Evolutionary conservation across 2,329 filamentous ascomycete species (phyloP).

Genomic region (Aspergillus costaricaensis): DNA sequence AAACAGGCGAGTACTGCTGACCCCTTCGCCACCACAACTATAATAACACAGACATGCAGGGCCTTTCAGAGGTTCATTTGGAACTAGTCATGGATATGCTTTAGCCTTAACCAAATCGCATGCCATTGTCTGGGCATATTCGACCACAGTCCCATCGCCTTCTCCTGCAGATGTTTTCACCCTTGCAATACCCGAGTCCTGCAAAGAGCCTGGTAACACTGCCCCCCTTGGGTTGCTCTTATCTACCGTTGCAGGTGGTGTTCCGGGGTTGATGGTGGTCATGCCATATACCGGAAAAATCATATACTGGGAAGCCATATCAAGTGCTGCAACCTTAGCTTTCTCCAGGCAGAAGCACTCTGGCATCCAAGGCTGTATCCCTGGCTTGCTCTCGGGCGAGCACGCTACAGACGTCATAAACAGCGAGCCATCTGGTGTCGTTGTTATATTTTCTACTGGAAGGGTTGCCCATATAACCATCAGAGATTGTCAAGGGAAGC

Average conservation of each 20-base stretch:
- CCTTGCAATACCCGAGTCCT: constrained; percentile 75
- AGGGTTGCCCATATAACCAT: constrained; percentile 84
- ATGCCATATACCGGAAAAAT: constrained; percentile 82
- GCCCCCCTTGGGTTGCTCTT: constrained; percentile 83
- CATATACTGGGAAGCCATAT: constrained; percentile 94
- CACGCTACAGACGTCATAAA: constrained; percentile 74
- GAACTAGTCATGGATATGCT: constrained; percentile 69
- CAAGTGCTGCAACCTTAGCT: constrained; percentile 79
- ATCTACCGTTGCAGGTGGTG: constrained; percentile 72
- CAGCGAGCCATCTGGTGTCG: constrained; percentile 83
- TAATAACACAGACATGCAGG: constrained; percentile 46
- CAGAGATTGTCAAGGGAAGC: constrained; percentile 82
- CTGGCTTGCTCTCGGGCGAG: constrained; percentile 77
- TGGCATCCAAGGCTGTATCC: constrained; percentile 73
- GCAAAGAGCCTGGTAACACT: constrained; percentile 66
- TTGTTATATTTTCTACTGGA: constrained; percentile 81
- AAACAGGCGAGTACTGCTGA: constrained; percentile 58
- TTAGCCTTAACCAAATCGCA: constrained; percentile 78
- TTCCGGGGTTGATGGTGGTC: constrained; percentile 83
- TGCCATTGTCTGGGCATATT: constrained; percentile 90
- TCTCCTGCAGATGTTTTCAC: constrained; percentile 65
- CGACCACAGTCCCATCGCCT: constrained; percentile 41
- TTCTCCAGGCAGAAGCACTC: constrained; percentile 79
- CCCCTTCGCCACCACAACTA: background rate
- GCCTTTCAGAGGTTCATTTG: constrained; percentile 66